Percentiles rank a stretch among this genome's conserved stretches.
Evolutionary conservation across 208 protist genomes (phyloP).

Genomic region (Leishmania braziliensis): DNA sequence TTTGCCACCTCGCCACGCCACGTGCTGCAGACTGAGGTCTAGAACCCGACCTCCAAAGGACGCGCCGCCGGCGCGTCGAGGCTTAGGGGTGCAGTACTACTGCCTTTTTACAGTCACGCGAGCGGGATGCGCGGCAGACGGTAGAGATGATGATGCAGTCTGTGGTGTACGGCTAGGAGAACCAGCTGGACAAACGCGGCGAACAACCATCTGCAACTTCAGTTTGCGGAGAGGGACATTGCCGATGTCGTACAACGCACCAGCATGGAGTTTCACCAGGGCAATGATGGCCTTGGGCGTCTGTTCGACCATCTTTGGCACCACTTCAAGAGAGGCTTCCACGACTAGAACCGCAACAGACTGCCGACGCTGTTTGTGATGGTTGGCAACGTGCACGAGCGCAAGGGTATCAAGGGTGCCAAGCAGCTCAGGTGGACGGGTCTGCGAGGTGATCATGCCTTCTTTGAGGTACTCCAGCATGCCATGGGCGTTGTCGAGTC

Average conservation of each 20-base stretch:
- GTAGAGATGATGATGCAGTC: slow-evolving; percentile 43
- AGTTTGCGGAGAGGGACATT: slow-evolving; percentile 41
- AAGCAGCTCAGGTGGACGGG: slow-evolving; percentile 35
- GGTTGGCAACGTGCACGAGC: slow-evolving; percentile 30
- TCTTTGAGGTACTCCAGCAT: slow-evolving; percentile 28
- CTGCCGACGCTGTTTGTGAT: slow-evolving; percentile 50
- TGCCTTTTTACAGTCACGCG: slow-evolving; percentile 35
- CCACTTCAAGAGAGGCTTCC: slow-evolving; percentile 31
- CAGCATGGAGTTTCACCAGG: neutral
- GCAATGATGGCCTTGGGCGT: slow-evolving; percentile 16
- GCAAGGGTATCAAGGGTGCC: slow-evolving; percentile 23
- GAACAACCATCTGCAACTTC: slow-evolving; percentile 45
- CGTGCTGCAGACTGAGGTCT: slow-evolving; percentile 19
- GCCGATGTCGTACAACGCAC: slow-evolving; percentile 4
- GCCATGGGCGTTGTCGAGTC: slow-evolving; percentile 25
- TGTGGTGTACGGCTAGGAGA: slow-evolving; percentile 30
- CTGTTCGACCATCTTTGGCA: slow-evolving; percentile 23
- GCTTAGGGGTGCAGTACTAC: slow-evolving; percentile 47
- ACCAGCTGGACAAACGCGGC: slow-evolving; percentile 44
- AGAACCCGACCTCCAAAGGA: neutral
- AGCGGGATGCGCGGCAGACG: slow-evolving; percentile 61
- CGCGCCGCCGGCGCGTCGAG: slow-evolving; percentile 34
- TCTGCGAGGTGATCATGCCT: slow-evolving; percentile 10
- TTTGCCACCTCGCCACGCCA: slow-evolving; percentile 31
- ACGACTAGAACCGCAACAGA: slow-evolving; percentile 52